A percentile compares a stretch with the other conserved stretches of the same genome.
These are phyloP conservation scores for Plasmodium berghei DNA, from an alignment of 169 alveolate genomes.

Conservation along the genomic window DNA sequence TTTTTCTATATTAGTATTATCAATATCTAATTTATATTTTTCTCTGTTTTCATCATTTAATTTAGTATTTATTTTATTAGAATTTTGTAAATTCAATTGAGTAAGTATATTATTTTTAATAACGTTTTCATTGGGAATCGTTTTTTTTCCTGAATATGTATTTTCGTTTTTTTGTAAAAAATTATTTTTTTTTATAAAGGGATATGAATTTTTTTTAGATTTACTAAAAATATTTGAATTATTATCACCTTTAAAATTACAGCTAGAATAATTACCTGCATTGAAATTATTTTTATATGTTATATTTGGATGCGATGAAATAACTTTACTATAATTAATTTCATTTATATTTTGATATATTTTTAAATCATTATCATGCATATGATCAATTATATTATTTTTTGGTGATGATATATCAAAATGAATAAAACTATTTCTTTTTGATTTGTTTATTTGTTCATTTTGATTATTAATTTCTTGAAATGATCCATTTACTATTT, in stretches of 20 bases:
- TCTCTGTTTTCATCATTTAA: not conserved
- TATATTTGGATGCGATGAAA: conserved; percentile 48
- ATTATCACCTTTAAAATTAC: conserved; percentile 15
- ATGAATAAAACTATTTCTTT: conserved; percentile 41
- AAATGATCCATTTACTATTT: not conserved
- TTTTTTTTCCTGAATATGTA: not conserved
- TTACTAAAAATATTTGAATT: conserved; percentile 11
- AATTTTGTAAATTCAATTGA: not conserved
- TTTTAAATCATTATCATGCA: conserved; percentile 75
- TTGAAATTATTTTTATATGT: conserved; percentile 64
- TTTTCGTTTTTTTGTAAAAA: not conserved
- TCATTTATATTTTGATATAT: conserved; percentile 70
- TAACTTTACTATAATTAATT: conserved; percentile 45
- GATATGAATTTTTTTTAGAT: not conserved
- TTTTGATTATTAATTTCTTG: not conserved
- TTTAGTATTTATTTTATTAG: not conserved
- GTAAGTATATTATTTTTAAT: not conserved
- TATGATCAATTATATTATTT: conserved; percentile 55
- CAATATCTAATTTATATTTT: not conserved
- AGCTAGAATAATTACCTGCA: conserved; percentile 35
- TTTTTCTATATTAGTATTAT: not conserved
- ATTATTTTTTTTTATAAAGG: not conserved
- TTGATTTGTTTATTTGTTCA: not conserved
- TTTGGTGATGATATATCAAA: conserved; percentile 48
- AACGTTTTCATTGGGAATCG: not conserved